These are phyloP conservation scores for Serendipita sp. DNA, from an alignment of 768 basidiomycete species.

Conservation along the genomic window DNA sequence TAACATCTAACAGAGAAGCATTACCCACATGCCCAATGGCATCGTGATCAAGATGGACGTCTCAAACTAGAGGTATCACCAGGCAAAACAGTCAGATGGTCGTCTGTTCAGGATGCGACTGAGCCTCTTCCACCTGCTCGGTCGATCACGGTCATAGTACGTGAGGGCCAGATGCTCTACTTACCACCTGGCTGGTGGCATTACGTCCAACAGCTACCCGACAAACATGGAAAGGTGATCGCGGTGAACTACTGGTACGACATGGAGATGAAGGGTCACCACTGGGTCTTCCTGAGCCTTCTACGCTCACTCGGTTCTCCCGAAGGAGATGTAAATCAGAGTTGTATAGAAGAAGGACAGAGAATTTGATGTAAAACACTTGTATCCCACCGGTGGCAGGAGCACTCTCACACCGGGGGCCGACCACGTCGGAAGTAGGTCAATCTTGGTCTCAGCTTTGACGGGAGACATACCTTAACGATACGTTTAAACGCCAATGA, in stretches of 20 bases:
- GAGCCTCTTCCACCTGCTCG: slow-evolving; percentile 30
- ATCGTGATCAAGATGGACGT: slow-evolving; percentile 22
- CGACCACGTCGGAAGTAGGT: background rate
- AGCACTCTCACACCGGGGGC: background rate
- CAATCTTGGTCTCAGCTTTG: background rate
- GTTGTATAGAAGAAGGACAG: background rate
- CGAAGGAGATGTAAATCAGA: background rate
- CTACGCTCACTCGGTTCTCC: slow-evolving; percentile 23
- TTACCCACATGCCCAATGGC: slow-evolving; percentile 55
- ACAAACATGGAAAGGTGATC: slow-evolving; percentile 30
- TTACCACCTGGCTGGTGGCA: slow-evolving; percentile 95
- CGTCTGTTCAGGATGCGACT: slow-evolving; percentile 50
- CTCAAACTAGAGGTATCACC: slow-evolving; percentile 18
- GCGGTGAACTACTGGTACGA: slow-evolving; percentile 89
- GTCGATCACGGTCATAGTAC: slow-evolving; percentile 49
- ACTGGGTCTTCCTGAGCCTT: slow-evolving; percentile 53
- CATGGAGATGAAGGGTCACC: slow-evolving; percentile 51
- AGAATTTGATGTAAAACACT: background rate
- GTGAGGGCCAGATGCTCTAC: slow-evolving; percentile 66
- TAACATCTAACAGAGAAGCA: slow-evolving; percentile 28
- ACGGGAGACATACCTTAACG: background rate
- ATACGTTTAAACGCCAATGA: background rate
- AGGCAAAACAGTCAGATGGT: slow-evolving; percentile 52
- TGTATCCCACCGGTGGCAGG: background rate
- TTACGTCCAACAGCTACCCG: slow-evolving; percentile 56